Evolutionary conservation across 176 grass and related monocot genomes (phyloP).

Genomic region (maize (Zea mays)): Zm-B73-REFERENCE-NAM-5.0 NC_050096.1:227833001-227833500

Average conservation of each 20-base stretch:
- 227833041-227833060: neutral
- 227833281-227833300: slow-evolving; percentile 77
- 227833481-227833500: neutral
- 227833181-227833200: slow-evolving; percentile 92
- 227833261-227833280: slow-evolving; percentile 87
- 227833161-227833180: slow-evolving; percentile 73
- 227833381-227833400: neutral
- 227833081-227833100: slow-evolving; percentile 72
- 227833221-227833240: slow-evolving; percentile 71
- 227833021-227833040: slow-evolving; percentile 13
- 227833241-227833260: slow-evolving; percentile 81
- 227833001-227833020: neutral
- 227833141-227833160: slow-evolving; percentile 84
- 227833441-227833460: neutral
- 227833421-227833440: neutral
- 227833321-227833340: slow-evolving; percentile 22
- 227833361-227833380: neutral
- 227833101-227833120: slow-evolving; percentile 60
- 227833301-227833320: slow-evolving; percentile 63
- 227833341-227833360: slow-evolving; percentile 18
- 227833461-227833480: neutral
- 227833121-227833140: slow-evolving; percentile 74
- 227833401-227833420: neutral
- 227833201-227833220: slow-evolving; percentile 87
- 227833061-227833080: slow-evolving; percentile 89